Evolutionary conservation across 1,139 yeast genomes (phyloP), one percentile per base, ranked within the genome.

Genomic region (Blastobotrys aristatus): DNA sequence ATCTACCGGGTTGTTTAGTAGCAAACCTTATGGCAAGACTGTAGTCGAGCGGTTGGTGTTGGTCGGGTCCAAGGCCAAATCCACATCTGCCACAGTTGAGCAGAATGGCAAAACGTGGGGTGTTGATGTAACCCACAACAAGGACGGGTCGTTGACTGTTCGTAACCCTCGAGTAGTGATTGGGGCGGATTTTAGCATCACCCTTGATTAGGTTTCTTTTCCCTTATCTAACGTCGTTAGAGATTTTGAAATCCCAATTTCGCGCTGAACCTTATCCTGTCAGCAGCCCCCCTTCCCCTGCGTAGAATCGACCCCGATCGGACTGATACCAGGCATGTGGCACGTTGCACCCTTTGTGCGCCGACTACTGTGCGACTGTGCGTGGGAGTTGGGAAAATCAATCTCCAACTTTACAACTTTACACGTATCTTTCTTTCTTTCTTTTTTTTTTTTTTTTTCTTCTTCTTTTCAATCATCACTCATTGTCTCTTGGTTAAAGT

Each of bases 31-130:
- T 43, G 51, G 53, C 11, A 43, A 50, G 11, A 43, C 52, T 11
- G 53, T 52, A 2, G 68, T 89, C 42, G 95, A 85, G 58, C 77
- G 75, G 55, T 74, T 90, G 22, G 64, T 80, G 1, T 60, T 89
- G 34, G 66, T 82, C 34, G 81, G 82, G 5, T 40, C 47, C 8
- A 45, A 56, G 13, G 36, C 44, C 2, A 34, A 55, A 20, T 40
- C 50, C 4, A 50, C 49, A 4, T 47, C 47, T 7, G 73, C 67
- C 1, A 58, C 53, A 2, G 66, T 76, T 11, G 47, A 52, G 2
- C 77, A 74, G 56, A 68, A 59, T 33, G 70, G 65, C 0, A 48
- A 64, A 24, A 46, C 57, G 7, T 69, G 79, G 76, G 49, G 47
- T 1, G 70, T 72, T 0, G 61, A 62, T 2, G 56, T 72, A 20